Conservation (phyloP, 768 basidiomycete species). For the Infundibulicybe gibba region DNA sequence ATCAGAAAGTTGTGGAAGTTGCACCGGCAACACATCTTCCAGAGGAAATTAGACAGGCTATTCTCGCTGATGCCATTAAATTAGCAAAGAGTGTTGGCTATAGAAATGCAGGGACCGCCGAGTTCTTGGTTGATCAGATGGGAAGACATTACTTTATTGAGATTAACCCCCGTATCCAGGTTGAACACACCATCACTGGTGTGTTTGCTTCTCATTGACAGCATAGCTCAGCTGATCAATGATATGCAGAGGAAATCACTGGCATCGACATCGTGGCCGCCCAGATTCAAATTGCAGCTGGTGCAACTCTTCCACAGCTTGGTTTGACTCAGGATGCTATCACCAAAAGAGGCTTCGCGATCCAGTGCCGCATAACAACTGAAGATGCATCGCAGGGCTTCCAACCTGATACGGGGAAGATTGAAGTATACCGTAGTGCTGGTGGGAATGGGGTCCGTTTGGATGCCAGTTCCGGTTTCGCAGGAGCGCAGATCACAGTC, state of each 20-base stretch:
- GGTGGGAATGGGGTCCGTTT: slow-evolving; percentile 98
- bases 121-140: slow-evolving; percentile 96
- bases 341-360: slow-evolving; percentile 93
- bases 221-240: slow-evolving; percentile 4
- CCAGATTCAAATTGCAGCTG: slow-evolving; percentile 99
- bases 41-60: slow-evolving; percentile 86
- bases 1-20: slow-evolving; percentile 99
- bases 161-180: slow-evolving; percentile 99
- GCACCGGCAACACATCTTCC: slow-evolving; percentile 94
- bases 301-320: slow-evolving; percentile 91
- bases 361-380: slow-evolving; percentile 97
- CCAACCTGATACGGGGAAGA: slow-evolving; percentile 99
- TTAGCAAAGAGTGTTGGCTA: slow-evolving; percentile 92
- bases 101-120: slow-evolving; percentile 95
- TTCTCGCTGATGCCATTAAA: slow-evolving; percentile 89
- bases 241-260: slow-evolving; percentile 87
- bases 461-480: slow-evolving; percentile 96
- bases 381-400: slow-evolving; percentile 91
- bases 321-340: slow-evolving; percentile 96
- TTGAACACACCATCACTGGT: slow-evolving; percentile 99
- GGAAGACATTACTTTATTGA: slow-evolving; percentile 99
- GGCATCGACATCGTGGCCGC: slow-evolving; percentile 99
- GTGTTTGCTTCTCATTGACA: slow-evolving; percentile 12
- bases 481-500: slow-evolving; percentile 98
- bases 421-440: slow-evolving; percentile 97